Evolutionary conservation across 352 stramenopile species (phyloP), one percentile per base, ranked within the genome.

Genomic region (Thalassiosira livingstoniorum): DNA sequence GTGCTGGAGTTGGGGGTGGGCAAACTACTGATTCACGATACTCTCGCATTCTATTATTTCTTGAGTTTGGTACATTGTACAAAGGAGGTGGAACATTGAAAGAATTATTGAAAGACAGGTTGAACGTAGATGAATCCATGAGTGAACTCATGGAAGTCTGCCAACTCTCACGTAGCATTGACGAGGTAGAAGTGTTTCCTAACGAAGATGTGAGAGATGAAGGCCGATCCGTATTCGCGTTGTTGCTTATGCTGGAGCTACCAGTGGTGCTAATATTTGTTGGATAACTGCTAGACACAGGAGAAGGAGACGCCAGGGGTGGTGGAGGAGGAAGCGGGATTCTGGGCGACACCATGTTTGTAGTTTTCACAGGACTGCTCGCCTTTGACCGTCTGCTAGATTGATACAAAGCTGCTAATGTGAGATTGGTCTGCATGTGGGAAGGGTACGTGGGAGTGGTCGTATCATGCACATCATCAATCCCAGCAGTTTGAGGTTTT

Each of bases 361-460:
- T n/a, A n/a, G n/a, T n/a, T n/a, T n/a, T n/a, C n/a, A n/a, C n/a
- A n/a, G n/a, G n/a, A n/a, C n/a, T n/a, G n/a, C 39, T 57, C n/a
- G 27, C 5, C 15, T 58, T 51, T 31, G 74, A 71, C 34, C 57
- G 61, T 58, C 75, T 32, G 66, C 75, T 82, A 13, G 58, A 72
- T 23, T 77, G 75, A 43, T 82, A 73, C 55, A 82, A 67, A 2
- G 75, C 66, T 10, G 58, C 63, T 47, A 79, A 72, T 42, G 47
- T 58, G 21, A 23, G 21, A 29, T 58, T 58, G 11, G 21, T 58
- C 27, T 58, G 47, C 47, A 58, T 10, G n/a, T 58, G 47, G 27
- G 5, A n/a, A n/a, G n/a, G n/a, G n/a, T n/a, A n/a, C n/a, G n/a
- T n/a, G n/a, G n/a, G n/a, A n/a, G n/a, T n/a, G n/a, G n/a, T n/a